phyloP scores from a whole-genome alignment of 2,329 filamentous ascomycete species.

The Stenocarpella maydis region DNA sequence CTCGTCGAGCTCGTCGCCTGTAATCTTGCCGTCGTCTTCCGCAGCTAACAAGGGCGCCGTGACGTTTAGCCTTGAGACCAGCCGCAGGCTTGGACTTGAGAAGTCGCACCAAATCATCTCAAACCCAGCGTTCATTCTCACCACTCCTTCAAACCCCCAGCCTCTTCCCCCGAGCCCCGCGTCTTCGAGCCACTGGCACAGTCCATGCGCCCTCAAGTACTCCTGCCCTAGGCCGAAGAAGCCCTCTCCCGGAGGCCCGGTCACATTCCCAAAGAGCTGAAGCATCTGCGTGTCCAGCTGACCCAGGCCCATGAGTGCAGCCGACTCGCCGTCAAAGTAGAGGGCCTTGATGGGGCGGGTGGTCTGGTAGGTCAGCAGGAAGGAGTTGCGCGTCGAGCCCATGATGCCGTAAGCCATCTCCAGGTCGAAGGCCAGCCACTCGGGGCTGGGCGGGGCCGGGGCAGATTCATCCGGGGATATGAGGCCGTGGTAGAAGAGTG shows the following conservation, averaged over 20 bases:
- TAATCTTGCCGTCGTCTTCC: slow-evolving; percentile 28
- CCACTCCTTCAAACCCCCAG: slow-evolving; percentile 57
- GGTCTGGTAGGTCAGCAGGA: slow-evolving; percentile 58
- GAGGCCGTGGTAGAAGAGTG: slow-evolving; percentile 59
- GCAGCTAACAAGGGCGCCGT: slow-evolving; percentile 51
- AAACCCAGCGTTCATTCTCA: slow-evolving; percentile 61
- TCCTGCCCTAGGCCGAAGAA: slow-evolving; percentile 52
- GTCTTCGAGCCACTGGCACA: slow-evolving; percentile 55
- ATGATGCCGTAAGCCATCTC: slow-evolving; percentile 64
- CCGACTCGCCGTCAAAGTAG: slow-evolving; percentile 61
- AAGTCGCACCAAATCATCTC: slow-evolving; percentile 63
- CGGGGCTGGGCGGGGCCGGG: slow-evolving; percentile 53
- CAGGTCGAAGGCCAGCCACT: slow-evolving; percentile 61
- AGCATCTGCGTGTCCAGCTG: slow-evolving; percentile 59
- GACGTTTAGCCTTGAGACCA: slow-evolving; percentile 55
- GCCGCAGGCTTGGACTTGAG: slow-evolving; percentile 50
- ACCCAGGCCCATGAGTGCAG: slow-evolving; percentile 55
- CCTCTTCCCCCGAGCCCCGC: slow-evolving; percentile 52
- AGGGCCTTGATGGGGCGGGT: slow-evolving; percentile 51
- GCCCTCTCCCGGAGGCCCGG: slow-evolving; percentile 42
- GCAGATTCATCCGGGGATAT: slow-evolving; percentile 44
- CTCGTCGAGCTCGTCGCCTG: neutral
- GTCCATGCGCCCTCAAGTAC: slow-evolving; percentile 55
- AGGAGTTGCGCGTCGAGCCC: slow-evolving; percentile 52
- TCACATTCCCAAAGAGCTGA: slow-evolving; percentile 56